Evolutionary conservation across 441 rosid genomes (phyloP).

Genomic region (Populus tomentosa): DNA sequence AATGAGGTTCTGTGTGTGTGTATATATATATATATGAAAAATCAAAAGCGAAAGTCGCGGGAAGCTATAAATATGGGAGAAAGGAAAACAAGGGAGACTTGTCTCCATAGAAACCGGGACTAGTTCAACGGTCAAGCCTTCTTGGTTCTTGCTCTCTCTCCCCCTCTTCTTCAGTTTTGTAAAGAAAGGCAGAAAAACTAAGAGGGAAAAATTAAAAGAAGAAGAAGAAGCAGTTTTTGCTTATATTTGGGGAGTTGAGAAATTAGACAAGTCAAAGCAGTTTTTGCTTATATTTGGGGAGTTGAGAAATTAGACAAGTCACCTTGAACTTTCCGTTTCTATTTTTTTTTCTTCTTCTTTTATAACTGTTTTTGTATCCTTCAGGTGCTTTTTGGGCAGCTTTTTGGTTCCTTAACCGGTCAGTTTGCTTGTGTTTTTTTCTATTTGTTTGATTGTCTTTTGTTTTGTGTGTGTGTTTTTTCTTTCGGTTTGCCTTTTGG

Average conservation of each 20-base stretch:
- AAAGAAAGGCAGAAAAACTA: neutral
- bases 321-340: slow-evolving; percentile 10
- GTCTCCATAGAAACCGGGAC: slow-evolving; percentile 20
- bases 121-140: slow-evolving; percentile 23
- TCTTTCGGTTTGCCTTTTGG: neutral
- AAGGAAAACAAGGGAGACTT: neutral
- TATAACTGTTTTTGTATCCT: slow-evolving; percentile 1
- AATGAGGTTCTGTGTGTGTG: too few species aligned
- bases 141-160: neutral
- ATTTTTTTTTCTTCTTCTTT: neutral
- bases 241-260: too few species aligned
- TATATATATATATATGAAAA: neutral
- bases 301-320: neutral
- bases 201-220: neutral
- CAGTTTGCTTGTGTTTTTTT: neutral
- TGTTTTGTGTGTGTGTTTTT: neutral
- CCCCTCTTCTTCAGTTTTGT: neutral
- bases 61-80: slow-evolving; percentile 14
- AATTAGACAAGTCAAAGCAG: too few species aligned
- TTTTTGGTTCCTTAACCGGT: slow-evolving; percentile 11
- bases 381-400: slow-evolving; percentile 7
- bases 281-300: too few species aligned
- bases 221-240: too few species aligned
- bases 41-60: slow-evolving; percentile 38
- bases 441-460: neutral